phyloP scores from a whole-genome alignment of 305 asterid genomes.

The Fraxinus albicans region DNA sequence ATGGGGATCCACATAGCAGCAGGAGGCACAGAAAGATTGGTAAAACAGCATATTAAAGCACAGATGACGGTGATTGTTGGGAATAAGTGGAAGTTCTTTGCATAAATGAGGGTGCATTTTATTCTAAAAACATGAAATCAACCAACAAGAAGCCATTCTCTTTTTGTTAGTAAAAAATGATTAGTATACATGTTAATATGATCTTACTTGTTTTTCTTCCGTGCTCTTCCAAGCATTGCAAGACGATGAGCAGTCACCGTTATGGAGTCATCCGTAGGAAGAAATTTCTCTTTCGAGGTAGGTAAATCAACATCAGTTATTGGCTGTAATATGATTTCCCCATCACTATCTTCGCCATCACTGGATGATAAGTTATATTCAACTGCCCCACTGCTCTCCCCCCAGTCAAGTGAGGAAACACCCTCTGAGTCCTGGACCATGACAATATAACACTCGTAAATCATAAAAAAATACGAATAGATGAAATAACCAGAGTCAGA shows the following conservation, averaged over 20 bases:
- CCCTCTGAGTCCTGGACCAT: slow-evolving; percentile 49
- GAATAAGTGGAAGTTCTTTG: background rate
- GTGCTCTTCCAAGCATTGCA: slow-evolving; percentile 57
- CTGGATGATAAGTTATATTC: slow-evolving; percentile 61
- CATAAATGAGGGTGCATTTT: background rate
- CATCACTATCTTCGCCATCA: slow-evolving; percentile 87
- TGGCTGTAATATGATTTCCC: slow-evolving; percentile 66
- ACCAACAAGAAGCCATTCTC: slow-evolving; percentile 2
- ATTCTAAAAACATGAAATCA: background rate
- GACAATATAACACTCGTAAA: slow-evolving; percentile 9
- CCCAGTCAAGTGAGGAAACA: slow-evolving; percentile 58
- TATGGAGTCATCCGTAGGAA: slow-evolving; percentile 51
- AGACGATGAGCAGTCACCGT: slow-evolving; percentile 66
- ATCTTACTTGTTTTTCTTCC: slow-evolving; percentile 58
- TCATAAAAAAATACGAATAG: background rate
- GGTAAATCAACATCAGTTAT: slow-evolving; percentile 80
- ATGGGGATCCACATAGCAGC: slow-evolving; percentile 8
- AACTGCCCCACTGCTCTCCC: slow-evolving; percentile 36
- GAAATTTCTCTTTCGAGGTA: slow-evolving; percentile 52
- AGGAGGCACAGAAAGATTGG: slow-evolving; percentile 1
- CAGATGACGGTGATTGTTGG: background rate
- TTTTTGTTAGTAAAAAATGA: background rate
- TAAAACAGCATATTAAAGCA: background rate
- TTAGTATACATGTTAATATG: background rate
- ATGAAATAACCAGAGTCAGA: background rate